Conservation (phyloP, 129 eudicot genomes). For the Arctium minus region DNA sequence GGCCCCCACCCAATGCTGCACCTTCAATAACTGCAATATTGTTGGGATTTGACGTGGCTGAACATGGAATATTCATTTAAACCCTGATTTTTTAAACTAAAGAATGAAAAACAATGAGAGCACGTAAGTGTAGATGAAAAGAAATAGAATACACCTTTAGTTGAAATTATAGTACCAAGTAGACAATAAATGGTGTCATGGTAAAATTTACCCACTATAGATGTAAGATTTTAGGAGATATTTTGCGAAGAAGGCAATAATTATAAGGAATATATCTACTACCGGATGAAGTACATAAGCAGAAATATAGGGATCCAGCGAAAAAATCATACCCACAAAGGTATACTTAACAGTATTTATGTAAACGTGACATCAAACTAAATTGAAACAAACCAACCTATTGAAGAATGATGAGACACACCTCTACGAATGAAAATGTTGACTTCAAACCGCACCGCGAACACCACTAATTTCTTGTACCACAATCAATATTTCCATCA, state of each 20-base stretch:
- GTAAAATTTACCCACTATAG: neutral
- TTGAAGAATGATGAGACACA: constrained; percentile 26
- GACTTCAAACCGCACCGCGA: too few species aligned
- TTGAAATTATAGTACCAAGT: neutral
- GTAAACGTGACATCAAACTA: neutral
- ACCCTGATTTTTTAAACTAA: neutral
- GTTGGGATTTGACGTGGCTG: constrained; percentile 87
- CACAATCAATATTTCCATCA: too few species aligned
- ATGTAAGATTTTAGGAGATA: neutral
- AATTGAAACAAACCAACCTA: neutral
- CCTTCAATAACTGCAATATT: constrained; percentile 98
- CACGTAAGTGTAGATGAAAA: neutral
- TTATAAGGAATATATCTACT: neutral
- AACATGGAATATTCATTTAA: neutral
- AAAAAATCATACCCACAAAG: neutral
- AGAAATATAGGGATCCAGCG: neutral
- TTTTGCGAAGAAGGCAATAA: neutral
- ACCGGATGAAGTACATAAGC: neutral
- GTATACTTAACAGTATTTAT: neutral
- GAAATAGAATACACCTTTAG: neutral
- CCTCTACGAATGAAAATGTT: constrained; percentile 85
- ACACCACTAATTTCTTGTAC: too few species aligned
- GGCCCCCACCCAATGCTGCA: constrained; percentile 97
- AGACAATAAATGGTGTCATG: neutral
- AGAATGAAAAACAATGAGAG: neutral